Base-by-base conservation (phyloP, 73 alveolate species). In the Durusdinium trenchii region DNA sequence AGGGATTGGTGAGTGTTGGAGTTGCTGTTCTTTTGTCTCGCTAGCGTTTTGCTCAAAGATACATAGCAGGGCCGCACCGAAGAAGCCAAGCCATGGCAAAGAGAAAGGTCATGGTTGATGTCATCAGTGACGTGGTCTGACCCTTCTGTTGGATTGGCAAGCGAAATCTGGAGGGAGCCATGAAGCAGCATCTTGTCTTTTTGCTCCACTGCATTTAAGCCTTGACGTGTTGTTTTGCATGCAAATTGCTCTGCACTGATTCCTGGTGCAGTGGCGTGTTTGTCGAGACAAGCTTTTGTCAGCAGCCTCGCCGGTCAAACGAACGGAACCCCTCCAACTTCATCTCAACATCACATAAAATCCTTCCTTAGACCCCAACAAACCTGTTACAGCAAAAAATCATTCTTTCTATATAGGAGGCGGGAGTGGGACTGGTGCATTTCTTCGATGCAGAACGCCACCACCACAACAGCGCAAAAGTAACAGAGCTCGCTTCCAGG, bases 61-160 rank as follows among this genome's bases (percentile, higher is more conserved):
- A n/a, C n/a, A n/a, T n/a, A n/a, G n/a, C n/a, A n/a, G n/a, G n/a
- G n/a, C n/a, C n/a, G n/a, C n/a, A n/a, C n/a, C n/a, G n/a, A n/a
- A n/a, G n/a, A n/a, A n/a, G n/a, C n/a, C n/a, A n/a, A n/a, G n/a
- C 89, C 89, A 78, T 78, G 89, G 89, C 89, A 28, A 82, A 48
- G 69, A 82, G 48, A 48, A 82, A 87, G 62, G 95, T 87, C 95
- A 87, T 87, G 95, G 95, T 87, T n/a, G 95, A 87, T 26, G 95
- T 87, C 84, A 87, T 87, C 84, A 87, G 95, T 64, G 95, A 87
- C 38, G 95, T 87, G 36, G 95, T 87, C 95, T 87, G 95, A 87
- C 95, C 95, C 50, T 87, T 87, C 75, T 87, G 95, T 64, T 87
- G 95, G 95, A 87, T 87, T 45, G 95, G 95, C 45, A 87, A 87